Base-by-base conservation (phyloP, 192 early-diverging fungal species). In the Coemansia furcata region DNA sequence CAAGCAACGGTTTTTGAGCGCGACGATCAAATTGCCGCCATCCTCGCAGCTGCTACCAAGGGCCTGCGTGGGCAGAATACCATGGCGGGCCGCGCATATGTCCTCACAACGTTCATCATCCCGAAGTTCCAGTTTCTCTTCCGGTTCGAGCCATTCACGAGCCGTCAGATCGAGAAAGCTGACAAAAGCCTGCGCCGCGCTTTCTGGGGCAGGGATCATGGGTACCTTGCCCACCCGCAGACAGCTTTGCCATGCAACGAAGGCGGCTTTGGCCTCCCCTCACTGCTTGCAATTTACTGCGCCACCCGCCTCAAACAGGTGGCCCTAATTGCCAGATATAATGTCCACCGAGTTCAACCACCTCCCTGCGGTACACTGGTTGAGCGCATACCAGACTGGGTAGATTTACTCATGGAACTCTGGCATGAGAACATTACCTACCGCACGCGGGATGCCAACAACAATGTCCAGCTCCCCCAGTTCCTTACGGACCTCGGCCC, bases 221-320 rank as follows among this genome's bases (percentile, higher is more conserved):
- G 47, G 14, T 66, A 43, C n/a, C 54, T 59, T 12, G 50, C 35
- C 38, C 65, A 50, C 47, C 52, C 47, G 14, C 33, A 57, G 6
- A 33, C 54, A 0, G 55, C 52, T 1, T 23, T 39, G 23, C 6
- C 21, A 23, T 9, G 32, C 29, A 40, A 38, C 5, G 40, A 58
- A 3, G 54, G 55, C 11, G 54, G 55, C 1, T 43, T 43, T 15
- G 54, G 65, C 19, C 38, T 66, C 23, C 54, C 65, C 2, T 55
- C 39, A 8, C 65, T 66, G 21, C 23, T 3, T 21, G 52, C 37
- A 4, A 44, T 66, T 19, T 66, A 58, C 38, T 21, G 38, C 2
- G 65, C 65, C 5, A 66, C 55, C 3, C 36, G 40, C 36, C 65
- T 66, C 19, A 66, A 66, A 23, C 52, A 57, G 65, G 35, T 46